phyloP scores from a whole-genome alignment of 2,329 filamentous ascomycete species.

The Eutypella sp. region DNA sequence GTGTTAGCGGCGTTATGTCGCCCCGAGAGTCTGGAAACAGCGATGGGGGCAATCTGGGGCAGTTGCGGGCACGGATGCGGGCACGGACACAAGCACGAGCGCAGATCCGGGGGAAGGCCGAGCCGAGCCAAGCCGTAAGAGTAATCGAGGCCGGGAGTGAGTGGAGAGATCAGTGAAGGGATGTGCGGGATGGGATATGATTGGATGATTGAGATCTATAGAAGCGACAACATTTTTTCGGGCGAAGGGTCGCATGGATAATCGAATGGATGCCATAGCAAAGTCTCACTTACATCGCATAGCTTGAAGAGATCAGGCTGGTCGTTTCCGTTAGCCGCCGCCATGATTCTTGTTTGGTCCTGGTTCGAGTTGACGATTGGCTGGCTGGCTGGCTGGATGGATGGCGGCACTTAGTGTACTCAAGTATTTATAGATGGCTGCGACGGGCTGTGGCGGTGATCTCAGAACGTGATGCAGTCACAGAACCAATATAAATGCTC shows the following conservation, averaged over 20 bases:
- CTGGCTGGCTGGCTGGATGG: neutral
- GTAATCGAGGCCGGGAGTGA: neutral
- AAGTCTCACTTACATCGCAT: neutral
- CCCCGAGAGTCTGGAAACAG: no score
- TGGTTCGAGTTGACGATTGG: neutral
- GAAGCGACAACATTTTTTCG: neutral
- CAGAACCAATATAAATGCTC: no score
- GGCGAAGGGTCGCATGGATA: neutral
- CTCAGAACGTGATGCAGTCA: no score
- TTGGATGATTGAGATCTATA: neutral
- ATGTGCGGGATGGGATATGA: neutral
- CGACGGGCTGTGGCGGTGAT: no score
- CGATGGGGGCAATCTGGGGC: no score
- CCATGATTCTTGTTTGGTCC: neutral
- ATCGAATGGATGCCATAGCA: neutral
- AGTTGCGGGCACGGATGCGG: no score
- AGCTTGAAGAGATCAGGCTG: constrained; percentile 1
- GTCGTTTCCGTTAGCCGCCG: neutral
- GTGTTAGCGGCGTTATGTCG: no score
- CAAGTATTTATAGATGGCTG: no score
- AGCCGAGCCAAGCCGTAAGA: neutral
- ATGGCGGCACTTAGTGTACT: neutral
- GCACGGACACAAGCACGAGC: neutral
- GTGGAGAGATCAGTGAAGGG: neutral
- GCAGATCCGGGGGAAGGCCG: neutral